Evolutionary conservation across 805 yeast genomes (phyloP).

Genomic region (Isabelozyma heimii): DNA sequence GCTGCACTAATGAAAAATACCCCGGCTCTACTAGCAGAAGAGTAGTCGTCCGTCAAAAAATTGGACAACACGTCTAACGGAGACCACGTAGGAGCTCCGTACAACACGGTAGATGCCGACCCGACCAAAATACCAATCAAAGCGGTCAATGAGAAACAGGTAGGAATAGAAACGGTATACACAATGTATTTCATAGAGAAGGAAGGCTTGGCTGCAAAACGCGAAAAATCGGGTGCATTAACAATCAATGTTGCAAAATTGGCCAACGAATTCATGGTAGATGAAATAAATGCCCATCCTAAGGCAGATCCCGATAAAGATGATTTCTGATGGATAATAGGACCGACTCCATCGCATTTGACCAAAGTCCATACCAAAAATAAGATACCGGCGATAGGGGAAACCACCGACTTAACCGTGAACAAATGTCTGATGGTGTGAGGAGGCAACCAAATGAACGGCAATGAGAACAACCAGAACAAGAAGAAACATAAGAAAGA

Average conservation of each 20-base stretch:
- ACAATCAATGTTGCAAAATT: slow-evolving; percentile 87
- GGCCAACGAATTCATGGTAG: slow-evolving; percentile 77
- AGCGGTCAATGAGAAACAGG: slow-evolving; percentile 76
- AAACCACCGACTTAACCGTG: slow-evolving; percentile 73
- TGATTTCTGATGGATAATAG: slow-evolving; percentile 54
- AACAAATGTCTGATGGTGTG: slow-evolving; percentile 81
- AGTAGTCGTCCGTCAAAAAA: slow-evolving; percentile 47
- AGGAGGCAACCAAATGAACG: slow-evolving; percentile 79
- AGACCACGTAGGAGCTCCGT: slow-evolving; percentile 74
- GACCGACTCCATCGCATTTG: slow-evolving; percentile 78
- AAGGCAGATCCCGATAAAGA: slow-evolving; percentile 54
- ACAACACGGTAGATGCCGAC: slow-evolving; percentile 68
- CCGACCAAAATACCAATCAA: slow-evolving; percentile 83
- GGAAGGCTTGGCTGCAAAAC: slow-evolving; percentile 60
- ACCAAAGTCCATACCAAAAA: slow-evolving; percentile 82
- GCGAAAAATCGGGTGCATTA: slow-evolving; percentile 86
- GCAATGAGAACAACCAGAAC: slow-evolving; percentile 78
- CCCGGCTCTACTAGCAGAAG: slow-evolving; percentile 42
- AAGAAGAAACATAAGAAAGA: slow-evolving; percentile 74
- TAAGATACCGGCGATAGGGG: slow-evolving; percentile 81
- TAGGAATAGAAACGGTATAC: slow-evolving; percentile 63
- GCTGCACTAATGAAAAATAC: slow-evolving; percentile 37
- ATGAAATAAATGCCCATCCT: slow-evolving; percentile 80
- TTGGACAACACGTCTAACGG: slow-evolving; percentile 76
- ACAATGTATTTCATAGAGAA: slow-evolving; percentile 39